Percentiles rank a stretch among this genome's conserved stretches.
These are phyloP conservation scores for Xylaria sp. DNA, from an alignment of 2,329 filamentous ascomycete genomes.

Conservation along the genomic window DNA sequence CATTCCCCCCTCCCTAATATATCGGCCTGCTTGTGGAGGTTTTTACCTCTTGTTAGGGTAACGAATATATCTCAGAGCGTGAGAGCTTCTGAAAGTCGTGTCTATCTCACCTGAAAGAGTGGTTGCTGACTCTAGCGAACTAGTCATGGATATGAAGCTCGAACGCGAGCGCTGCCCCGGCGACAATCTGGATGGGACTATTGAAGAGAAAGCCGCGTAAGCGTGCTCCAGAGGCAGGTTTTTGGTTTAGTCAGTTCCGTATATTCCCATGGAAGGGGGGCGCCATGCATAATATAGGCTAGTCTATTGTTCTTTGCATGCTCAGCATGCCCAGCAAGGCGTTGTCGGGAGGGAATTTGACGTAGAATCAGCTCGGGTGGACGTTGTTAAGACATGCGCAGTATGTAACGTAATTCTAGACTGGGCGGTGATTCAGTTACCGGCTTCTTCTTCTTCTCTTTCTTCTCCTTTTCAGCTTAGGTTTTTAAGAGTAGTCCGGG, in stretches of 20 bases:
- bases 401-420: constrained; percentile 16
- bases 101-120: too few relatives aligned
- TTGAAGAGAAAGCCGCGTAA: constrained; percentile 2
- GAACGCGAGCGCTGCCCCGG: constrained; percentile 58
- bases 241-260: background rate
- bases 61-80: too few relatives aligned
- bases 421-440: constrained; percentile 1
- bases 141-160: constrained; percentile 67
- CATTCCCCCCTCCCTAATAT: too few relatives aligned
- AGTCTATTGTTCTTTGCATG: constrained; percentile 30
- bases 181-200: constrained; percentile 45
- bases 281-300: constrained; percentile 29
- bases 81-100: too few relatives aligned
- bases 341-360: background rate
- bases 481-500: background rate
- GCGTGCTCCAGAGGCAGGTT: background rate
- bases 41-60: too few relatives aligned
- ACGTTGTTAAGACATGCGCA: background rate
- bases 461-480: background rate
- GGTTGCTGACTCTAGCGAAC: too few relatives aligned
- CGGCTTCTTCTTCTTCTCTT: background rate
- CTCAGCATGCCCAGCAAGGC: constrained; percentile 24
- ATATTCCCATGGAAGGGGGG: constrained; percentile 3
- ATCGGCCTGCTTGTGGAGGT: too few relatives aligned
- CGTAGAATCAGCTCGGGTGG: constrained; percentile 5